Evolutionary conservation across 1,284 basidiomycete species (phyloP), one percentile per base, ranked within the genome.

Genomic region (Calocybe gambosa): DNA sequence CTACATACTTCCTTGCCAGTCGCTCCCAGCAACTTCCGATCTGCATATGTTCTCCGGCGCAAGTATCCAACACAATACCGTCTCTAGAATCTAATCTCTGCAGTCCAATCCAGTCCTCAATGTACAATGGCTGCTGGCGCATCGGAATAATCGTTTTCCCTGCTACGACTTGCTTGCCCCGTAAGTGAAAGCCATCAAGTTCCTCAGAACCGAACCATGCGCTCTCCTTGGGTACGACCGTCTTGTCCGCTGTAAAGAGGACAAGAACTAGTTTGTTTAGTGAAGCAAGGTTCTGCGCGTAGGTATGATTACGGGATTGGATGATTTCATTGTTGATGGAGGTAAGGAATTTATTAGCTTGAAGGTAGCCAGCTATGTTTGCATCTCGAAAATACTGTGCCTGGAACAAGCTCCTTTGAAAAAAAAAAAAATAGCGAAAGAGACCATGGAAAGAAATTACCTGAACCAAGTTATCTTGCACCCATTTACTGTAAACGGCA

Each of bases 381-480:
- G 89, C 85, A 65, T 98, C 93, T 33, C 95, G 82, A 65, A 79
- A 98, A 67, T 98, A 99, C 60, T 97, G 93, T 0, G 95, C 95
- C 77, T 92, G 54, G 29, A 40, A 7, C 7, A 26, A 26, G 5
- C 5, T 5, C 25, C 9, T 26, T 26, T 26, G 25, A 26, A 26
- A 26, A 26, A 9, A 9, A 26, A 5, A 9, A 26, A 26, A 26
- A 5, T 26, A 9, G n/a, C n/a, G n/a, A n/a, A n/a, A n/a, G n/a
- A n/a, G n/a, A n/a, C n/a, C n/a, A n/a, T n/a, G n/a, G n/a, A n/a
- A n/a, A n/a, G n/a, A n/a, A n/a, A n/a, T n/a, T 34, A 58, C 69
- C 36, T 90, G 88, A 34, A 96, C 65, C 46, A 95, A 63, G 61
- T 94, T 85, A 16, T 70, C 61, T 62, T 96, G 93, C 0, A 87